These are phyloP conservation scores for Penicillium chermesinum DNA, from an alignment of 495 filamentous ascomycete genomes.

Conservation along the genomic window DNA sequence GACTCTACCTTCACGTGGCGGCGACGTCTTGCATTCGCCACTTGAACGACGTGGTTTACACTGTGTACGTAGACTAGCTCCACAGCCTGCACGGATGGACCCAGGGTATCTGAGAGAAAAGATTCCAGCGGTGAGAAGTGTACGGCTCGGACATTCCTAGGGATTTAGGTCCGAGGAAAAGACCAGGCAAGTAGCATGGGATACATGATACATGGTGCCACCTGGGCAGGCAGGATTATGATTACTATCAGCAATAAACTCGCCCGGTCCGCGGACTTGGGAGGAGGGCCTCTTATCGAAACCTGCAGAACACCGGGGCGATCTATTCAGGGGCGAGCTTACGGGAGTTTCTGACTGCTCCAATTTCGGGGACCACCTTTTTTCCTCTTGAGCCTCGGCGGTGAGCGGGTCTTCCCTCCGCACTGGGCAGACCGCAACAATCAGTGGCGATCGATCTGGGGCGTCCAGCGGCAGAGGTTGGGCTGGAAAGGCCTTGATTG, in stretches of 20 bases:
- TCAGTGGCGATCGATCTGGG: not conserved
- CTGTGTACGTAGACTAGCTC: not conserved
- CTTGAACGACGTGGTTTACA: slow-evolving; percentile 5
- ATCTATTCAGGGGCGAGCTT: not conserved
- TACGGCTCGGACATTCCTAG: not conserved
- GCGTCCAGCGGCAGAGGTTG: not conserved
- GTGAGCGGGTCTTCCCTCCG: not conserved
- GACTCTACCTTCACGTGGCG: slow-evolving; percentile 20
- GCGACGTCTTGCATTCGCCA: slow-evolving; percentile 5
- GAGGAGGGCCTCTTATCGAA: too few relatives aligned
- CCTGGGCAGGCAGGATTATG: too few relatives aligned
- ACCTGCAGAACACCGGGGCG: too few relatives aligned
- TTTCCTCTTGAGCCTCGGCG: not conserved
- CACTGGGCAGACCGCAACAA: slow-evolving; percentile 13
- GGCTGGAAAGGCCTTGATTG: not conserved
- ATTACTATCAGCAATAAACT: too few relatives aligned
- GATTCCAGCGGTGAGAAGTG: slow-evolving; percentile 3
- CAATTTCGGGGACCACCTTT: not conserved
- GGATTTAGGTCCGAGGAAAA: not conserved
- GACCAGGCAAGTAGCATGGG: too few relatives aligned
- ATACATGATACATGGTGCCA: too few relatives aligned
- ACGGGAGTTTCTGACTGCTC: not conserved
- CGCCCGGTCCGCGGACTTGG: too few relatives aligned
- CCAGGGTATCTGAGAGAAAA: not conserved
- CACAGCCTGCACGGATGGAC: too few relatives aligned